These are phyloP conservation scores for Neocatenulostroma microsporum DNA, from an alignment of 2,329 filamentous ascomycete species.

Conservation along the genomic window DNA sequence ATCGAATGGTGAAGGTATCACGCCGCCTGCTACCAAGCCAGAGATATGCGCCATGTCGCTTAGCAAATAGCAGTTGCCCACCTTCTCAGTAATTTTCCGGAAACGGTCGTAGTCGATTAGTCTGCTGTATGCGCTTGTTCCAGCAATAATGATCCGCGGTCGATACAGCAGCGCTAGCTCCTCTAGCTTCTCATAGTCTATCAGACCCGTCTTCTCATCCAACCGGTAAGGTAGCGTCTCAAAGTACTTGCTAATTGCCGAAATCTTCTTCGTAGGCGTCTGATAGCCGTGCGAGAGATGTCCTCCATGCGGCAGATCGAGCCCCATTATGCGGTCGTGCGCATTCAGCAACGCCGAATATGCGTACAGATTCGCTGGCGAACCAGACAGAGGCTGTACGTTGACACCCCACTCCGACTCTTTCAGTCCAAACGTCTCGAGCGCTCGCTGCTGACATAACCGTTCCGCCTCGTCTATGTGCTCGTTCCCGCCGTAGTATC, in stretches of 20 bases:
- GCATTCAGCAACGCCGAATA: constrained; percentile 96
- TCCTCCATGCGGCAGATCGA: constrained; percentile 89
- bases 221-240: constrained; percentile 94
- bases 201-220: constrained; percentile 80
- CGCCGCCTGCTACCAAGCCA: constrained; percentile 83
- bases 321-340: constrained; percentile 93
- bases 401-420: constrained; percentile 92
- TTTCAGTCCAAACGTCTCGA: constrained; percentile 78
- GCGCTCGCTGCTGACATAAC: constrained; percentile 80
- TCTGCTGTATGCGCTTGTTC: constrained; percentile 91
- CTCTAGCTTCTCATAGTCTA: constrained; percentile 90
- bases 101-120: constrained; percentile 92
- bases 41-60: constrained; percentile 98
- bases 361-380: constrained; percentile 93
- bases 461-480: constrained; percentile 88
- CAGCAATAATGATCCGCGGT: constrained; percentile 91
- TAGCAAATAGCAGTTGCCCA: constrained; percentile 71
- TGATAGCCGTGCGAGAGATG: constrained; percentile 97
- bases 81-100: constrained; percentile 82
- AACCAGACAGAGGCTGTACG: constrained; percentile 66
- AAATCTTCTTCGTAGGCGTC: constrained; percentile 93
- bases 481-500: constrained; percentile 96
- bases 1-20: constrained; percentile 81
- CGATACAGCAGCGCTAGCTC: constrained; percentile 81
- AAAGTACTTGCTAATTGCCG: constrained; percentile 98